Evolutionary conservation across 2,329 filamentous ascomycete species (phyloP).

Genomic region (Drechslera avenae): DNA sequence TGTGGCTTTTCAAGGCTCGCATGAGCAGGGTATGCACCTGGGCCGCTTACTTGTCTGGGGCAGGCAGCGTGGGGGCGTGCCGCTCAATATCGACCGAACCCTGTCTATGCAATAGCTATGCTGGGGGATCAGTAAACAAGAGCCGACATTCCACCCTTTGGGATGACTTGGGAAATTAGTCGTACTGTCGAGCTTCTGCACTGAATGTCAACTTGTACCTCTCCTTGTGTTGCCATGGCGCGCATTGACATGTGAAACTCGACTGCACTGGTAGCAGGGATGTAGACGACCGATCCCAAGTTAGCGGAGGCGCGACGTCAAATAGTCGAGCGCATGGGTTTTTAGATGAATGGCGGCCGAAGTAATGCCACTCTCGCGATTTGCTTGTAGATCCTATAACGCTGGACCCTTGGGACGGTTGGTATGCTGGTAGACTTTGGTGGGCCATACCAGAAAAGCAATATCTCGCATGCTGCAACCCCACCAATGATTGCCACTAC

Average conservation of each 20-base stretch:
- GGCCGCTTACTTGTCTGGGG: slow-evolving; percentile 26
- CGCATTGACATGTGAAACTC: slow-evolving; percentile 23
- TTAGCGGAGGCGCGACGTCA: slow-evolving; percentile 22
- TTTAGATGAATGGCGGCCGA: slow-evolving; percentile 16
- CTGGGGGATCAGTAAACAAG: slow-evolving; percentile 1
- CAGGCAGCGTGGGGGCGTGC: slow-evolving; percentile 23
- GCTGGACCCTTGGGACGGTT: slow-evolving; percentile 5
- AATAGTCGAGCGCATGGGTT: slow-evolving; percentile 10
- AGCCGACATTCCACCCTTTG: neutral
- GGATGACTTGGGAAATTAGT: neutral
- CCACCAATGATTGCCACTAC: slow-evolving; percentile 1
- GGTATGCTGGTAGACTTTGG: neutral
- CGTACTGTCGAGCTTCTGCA: neutral
- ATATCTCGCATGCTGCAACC: slow-evolving; percentile 3
- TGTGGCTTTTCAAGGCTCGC: slow-evolving; percentile 31
- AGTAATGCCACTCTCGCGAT: slow-evolving; percentile 10
- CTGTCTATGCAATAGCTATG: slow-evolving; percentile 11
- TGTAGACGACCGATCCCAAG: slow-evolving; percentile 16
- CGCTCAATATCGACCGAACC: slow-evolving; percentile 14
- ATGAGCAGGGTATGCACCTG: slow-evolving; percentile 21
- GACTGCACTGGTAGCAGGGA: slow-evolving; percentile 17
- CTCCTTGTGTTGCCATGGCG: neutral
- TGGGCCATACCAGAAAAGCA: slow-evolving; percentile 11
- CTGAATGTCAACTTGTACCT: neutral
- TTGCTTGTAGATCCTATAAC: slow-evolving; percentile 9